A percentile compares a stretch with the other conserved stretches of the same genome.
Evolutionary conservation across 2,329 filamentous ascomycete genomes (phyloP).

Genomic region (Arthrobotrys pseudoclavata): DNA sequence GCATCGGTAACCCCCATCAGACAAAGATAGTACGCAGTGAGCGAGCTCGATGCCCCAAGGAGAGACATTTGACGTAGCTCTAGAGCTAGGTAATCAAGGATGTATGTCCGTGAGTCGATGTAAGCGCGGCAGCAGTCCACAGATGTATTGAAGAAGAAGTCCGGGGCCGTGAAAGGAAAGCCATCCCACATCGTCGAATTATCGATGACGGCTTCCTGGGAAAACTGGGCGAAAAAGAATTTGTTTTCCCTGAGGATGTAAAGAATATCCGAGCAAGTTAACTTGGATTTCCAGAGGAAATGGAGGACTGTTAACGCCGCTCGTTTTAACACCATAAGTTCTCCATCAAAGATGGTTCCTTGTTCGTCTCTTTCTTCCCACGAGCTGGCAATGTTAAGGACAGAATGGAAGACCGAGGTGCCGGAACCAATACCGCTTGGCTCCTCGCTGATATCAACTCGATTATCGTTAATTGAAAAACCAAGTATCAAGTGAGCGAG

Average conservation of each 20-base stretch:
- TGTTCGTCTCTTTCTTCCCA: constrained; percentile 60
- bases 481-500: constrained; percentile 92
- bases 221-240: constrained; percentile 82
- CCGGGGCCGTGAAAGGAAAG: constrained; percentile 70
- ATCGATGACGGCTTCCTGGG: constrained; percentile 78
- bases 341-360: constrained; percentile 61
- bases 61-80: constrained; percentile 75
- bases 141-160: constrained; percentile 68
- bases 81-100: constrained; percentile 85
- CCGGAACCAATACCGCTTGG: constrained; percentile 76
- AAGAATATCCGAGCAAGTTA: constrained; percentile 82
- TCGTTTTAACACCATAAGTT: constrained; percentile 65
- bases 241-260: constrained; percentile 83
- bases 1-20: constrained; percentile 58
- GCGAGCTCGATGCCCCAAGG: constrained; percentile 64
- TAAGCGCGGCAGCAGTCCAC: constrained; percentile 81
- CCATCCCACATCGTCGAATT: constrained; percentile 80
- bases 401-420: constrained; percentile 84
- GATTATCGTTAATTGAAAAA: constrained; percentile 75
- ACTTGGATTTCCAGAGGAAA: constrained; percentile 83
- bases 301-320: constrained; percentile 74
- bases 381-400: constrained; percentile 79
- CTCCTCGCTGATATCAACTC: constrained; percentile 74
- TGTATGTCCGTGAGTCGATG: constrained; percentile 79
- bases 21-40: constrained; percentile 66